phyloP scores from a whole-genome alignment of 495 filamentous ascomycete genomes.

The Aspergillus campestris region DNA sequence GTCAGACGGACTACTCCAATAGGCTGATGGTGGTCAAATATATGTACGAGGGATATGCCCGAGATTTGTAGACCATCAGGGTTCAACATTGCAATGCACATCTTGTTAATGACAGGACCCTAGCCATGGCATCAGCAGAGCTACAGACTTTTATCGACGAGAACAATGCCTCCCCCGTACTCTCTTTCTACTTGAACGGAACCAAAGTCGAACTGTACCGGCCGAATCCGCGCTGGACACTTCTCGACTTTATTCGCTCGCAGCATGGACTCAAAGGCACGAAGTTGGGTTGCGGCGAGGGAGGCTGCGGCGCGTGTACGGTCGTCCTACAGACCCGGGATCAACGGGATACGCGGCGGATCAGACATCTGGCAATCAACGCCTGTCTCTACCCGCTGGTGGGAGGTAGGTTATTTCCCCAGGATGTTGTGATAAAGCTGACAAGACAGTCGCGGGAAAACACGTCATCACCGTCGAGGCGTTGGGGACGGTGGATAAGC shows the following conservation, averaged over 20 bases:
- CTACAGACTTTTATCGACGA: conserved; percentile 9
- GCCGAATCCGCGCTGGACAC: conserved; percentile 27
- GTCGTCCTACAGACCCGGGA: conserved; percentile 48
- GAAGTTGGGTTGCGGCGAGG: conserved; percentile 78
- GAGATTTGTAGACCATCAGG: too few species aligned
- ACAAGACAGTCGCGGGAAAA: conserved; percentile 66
- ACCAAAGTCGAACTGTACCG: conserved; percentile 15
- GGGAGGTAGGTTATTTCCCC: conserved; percentile 32
- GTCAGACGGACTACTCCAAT: too few species aligned
- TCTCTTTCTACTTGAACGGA: conserved; percentile 26
- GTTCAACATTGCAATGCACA: too few species aligned
- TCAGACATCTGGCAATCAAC: conserved; percentile 86
- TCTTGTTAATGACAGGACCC: too few species aligned
- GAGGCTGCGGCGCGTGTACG: conserved; percentile 94
- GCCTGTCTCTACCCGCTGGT: conserved; percentile 87
- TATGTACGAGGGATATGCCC: too few species aligned
- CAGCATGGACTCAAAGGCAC: conserved; percentile 40
- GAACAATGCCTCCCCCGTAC: conserved; percentile 19
- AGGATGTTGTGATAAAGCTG: not conserved
- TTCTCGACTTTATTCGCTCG: conserved; percentile 41
- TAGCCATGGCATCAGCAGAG: not conserved
- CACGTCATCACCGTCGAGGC: conserved; percentile 99
- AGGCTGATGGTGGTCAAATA: too few species aligned
- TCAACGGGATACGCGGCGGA: conserved; percentile 43
- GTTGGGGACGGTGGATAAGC: conserved; percentile 76